phyloP scores from a whole-genome alignment of 306 rosid genomes.

The Luffa acutangula region DNA sequence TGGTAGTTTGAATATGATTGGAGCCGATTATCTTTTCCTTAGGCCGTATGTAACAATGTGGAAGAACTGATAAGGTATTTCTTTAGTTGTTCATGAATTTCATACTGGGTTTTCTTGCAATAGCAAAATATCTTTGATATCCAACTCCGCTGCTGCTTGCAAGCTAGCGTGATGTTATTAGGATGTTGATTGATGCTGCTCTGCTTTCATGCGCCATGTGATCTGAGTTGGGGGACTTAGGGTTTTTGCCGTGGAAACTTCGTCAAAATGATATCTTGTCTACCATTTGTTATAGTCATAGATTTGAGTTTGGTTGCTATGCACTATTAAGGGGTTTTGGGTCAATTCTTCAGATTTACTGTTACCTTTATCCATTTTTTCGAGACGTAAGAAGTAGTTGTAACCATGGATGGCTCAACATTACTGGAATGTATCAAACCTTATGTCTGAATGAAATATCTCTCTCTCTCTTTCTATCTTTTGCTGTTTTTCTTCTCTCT shows the following conservation, averaged over 20 bases:
- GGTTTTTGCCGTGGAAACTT: neutral
- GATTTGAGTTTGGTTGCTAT: neutral
- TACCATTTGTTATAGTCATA: neutral
- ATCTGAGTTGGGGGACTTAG: neutral
- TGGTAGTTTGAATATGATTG: neutral
- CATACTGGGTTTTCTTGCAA: neutral
- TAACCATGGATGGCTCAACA: neutral
- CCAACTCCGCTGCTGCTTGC: neutral
- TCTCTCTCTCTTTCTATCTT: neutral
- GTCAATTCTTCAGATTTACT: neutral
- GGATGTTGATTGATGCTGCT: neutral
- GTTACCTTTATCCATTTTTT: neutral
- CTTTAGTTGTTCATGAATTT: neutral
- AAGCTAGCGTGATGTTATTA: neutral
- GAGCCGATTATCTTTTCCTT: neutral
- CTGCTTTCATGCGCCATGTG: neutral
- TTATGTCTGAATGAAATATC: neutral
- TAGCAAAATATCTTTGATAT: neutral
- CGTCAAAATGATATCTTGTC: neutral
- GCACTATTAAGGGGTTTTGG: neutral
- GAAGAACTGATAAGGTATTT: neutral
- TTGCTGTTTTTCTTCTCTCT: neutral
- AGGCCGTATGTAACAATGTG: neutral
- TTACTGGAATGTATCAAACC: neutral
- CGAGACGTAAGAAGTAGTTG: neutral